Percentiles rank a stretch among this genome's conserved stretches.
phyloP scores from a whole-genome alignment of 2,329 filamentous ascomycete genomes.

The Conoideocrella luteorostrata region DNA sequence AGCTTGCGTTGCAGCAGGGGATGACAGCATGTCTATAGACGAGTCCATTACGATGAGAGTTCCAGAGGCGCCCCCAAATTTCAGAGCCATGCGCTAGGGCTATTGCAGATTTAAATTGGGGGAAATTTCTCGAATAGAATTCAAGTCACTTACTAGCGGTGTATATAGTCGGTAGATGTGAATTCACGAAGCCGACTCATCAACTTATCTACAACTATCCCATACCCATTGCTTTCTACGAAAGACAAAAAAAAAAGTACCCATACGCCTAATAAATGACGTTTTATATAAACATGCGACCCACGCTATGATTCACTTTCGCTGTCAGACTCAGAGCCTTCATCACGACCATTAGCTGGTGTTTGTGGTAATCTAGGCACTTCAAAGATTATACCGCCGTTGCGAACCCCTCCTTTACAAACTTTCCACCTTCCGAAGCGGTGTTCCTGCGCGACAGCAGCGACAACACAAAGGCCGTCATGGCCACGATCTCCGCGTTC shows the following conservation, averaged over 20 bases:
- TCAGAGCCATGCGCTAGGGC: no score
- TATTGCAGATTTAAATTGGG: no score
- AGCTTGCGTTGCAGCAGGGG: not conserved
- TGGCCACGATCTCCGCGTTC: slow-evolving; percentile 74
- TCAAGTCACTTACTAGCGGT: no score
- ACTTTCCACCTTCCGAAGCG: slow-evolving; percentile 77
- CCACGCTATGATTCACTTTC: slow-evolving; percentile 16
- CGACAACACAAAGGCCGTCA: slow-evolving; percentile 75
- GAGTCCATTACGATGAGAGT: not conserved
- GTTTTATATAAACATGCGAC: not conserved
- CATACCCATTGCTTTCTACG: no score
- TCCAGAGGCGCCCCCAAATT: not conserved
- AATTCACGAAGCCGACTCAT: no score
- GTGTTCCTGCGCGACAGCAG: slow-evolving; percentile 82
- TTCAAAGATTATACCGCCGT: slow-evolving; percentile 85
- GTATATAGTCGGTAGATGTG: no score
- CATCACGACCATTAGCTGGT: slow-evolving; percentile 27
- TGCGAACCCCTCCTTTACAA: slow-evolving; percentile 54
- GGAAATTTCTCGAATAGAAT: no score
- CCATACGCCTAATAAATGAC: slow-evolving; percentile 1
- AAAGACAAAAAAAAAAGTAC: not conserved
- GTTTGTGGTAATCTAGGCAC: slow-evolving; percentile 47
- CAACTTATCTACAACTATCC: no score
- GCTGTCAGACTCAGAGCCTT: slow-evolving; percentile 14
- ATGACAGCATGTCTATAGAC: not conserved